Base-by-base conservation (phyloP, 257 asterid genomes). In the Capsicum pubescens region DNA sequence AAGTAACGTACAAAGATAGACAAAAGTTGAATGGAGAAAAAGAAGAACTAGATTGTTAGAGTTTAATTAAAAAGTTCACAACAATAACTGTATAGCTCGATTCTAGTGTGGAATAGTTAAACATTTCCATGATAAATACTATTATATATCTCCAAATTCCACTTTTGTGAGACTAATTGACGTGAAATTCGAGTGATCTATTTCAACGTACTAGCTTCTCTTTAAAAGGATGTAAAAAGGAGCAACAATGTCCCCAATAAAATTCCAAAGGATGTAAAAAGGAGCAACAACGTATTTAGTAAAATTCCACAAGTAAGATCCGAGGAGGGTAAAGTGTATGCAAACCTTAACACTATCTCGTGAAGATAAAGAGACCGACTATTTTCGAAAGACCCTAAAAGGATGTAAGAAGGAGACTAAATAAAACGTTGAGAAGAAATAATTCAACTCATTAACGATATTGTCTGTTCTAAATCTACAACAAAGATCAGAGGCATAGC, bases 11-110 rank as follows among this genome's bases (percentile, higher is more conserved):
- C 79, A 70, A 17, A 70, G 35, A 17, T 48, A 70, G 9, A 70
- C 17, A 44, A 70, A 70, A 70, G 57, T 44, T 70, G 79, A 42
- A 42, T 70, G 17, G 36, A 44, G 57, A 44, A 70, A 70, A 70
- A 70, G 9, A 44, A 44, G 19, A 61, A 58, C 26, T 10, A 50
- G 9, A 16, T 58, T n/a, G 64, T 17, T 17, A 58, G 64, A 17
- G 26, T 58, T 58, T 7, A 58, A 17, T 44, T 44, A 44, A 44
- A 61, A 61, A 9, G 36, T 61, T 19, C 3, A 61, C 32, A 9
- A 19, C 36, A 9, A 61, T 6, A 11, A 44, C 79, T n/a, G n/a
- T 70, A 44, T n/a, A 4, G 36, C 16, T 70, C 79, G 36, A 17
- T 42, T 44, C 54, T 44, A 17, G 4, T 16, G 77, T 39, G 52